Percentiles rank a stretch among this genome's conserved stretches.
phyloP scores from a whole-genome alignment of 2,329 filamentous ascomycete species.

The Boeremia lycopersici region DNA sequence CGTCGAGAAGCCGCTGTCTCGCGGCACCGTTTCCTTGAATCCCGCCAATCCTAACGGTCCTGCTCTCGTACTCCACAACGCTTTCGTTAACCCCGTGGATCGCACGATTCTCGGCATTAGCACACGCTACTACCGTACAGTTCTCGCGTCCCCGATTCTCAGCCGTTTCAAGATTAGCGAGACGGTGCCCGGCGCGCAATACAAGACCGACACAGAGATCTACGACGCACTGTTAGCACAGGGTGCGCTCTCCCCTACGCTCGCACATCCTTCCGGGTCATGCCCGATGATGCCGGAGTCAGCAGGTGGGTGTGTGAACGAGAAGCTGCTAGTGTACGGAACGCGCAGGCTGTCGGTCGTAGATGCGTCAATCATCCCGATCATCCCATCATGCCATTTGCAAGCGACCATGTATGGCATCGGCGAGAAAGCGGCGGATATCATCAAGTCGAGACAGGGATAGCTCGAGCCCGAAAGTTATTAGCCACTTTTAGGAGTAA shows the following conservation, averaged over 20 bases:
- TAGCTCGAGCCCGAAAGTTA: too few relatives aligned
- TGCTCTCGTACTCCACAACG: constrained; percentile 32
- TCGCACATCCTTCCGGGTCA: constrained; percentile 39
- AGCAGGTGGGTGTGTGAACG: constrained; percentile 33
- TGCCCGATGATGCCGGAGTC: constrained; percentile 37
- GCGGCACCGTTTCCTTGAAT: constrained; percentile 44
- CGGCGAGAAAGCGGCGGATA: constrained; percentile 38
- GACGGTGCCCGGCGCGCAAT: constrained; percentile 29
- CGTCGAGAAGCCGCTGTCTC: constrained; percentile 41
- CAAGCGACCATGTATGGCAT: constrained; percentile 44
- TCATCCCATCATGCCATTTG: constrained; percentile 34
- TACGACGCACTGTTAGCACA: constrained; percentile 24
- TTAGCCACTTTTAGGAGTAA: too few relatives aligned
- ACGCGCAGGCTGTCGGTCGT: constrained; percentile 32
- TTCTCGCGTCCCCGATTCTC: background rate
- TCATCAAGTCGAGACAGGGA: background rate
- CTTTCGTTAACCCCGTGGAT: constrained; percentile 38
- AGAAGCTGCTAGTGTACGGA: constrained; percentile 40
- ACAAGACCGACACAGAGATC: constrained; percentile 30
- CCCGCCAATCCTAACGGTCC: constrained; percentile 34
- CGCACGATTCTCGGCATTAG: constrained; percentile 28
- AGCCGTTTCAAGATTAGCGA: constrained; percentile 34
- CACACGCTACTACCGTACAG: constrained; percentile 2
- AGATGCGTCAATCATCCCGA: constrained; percentile 40
- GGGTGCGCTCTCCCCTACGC: constrained; percentile 27